These are phyloP conservation scores for Fusarium sp. DNA, from an alignment of 2,329 filamentous ascomycete species.

Conservation along the genomic window DNA sequence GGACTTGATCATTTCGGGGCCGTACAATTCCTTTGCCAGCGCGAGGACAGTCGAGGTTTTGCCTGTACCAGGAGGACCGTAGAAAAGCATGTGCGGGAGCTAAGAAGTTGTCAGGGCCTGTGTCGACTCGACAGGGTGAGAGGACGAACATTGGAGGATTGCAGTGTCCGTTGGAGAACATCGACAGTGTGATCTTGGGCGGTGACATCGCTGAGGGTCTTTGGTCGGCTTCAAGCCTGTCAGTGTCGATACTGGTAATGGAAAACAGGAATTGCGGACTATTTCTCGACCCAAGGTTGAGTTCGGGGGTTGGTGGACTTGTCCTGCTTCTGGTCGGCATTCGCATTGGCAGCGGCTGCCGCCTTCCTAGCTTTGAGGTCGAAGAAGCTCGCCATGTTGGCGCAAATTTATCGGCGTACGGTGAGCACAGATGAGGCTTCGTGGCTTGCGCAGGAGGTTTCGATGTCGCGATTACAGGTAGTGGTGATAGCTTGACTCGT, in stretches of 20 bases:
- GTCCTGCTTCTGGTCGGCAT: conserved; percentile 69
- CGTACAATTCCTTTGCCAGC: conserved; percentile 95
- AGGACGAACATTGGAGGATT: conserved; percentile 81
- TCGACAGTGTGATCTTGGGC: conserved; percentile 97
- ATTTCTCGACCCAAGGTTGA: conserved; percentile 99
- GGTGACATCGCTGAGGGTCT: conserved; percentile 91
- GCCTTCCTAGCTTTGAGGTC: conserved; percentile 91
- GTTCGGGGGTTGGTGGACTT: conserved; percentile 66
- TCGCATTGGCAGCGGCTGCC: conserved; percentile 71
- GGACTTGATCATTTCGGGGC: conserved; percentile 88
- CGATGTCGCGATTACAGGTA: neutral
- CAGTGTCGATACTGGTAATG: neutral
- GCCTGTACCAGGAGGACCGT: conserved; percentile 94
- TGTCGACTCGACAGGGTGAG: neutral
- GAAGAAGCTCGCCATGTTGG: conserved; percentile 86
- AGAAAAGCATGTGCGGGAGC: conserved; percentile 99
- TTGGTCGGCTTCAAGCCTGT: conserved; percentile 74
- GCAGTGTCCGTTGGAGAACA: conserved; percentile 88
- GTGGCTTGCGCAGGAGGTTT: neutral
- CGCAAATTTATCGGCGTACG: neutral
- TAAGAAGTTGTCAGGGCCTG: conserved; percentile 21
- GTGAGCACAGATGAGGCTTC: neutral
- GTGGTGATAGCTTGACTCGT: conserved; percentile 2
- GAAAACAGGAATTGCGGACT: conserved; percentile 65
- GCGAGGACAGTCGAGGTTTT: conserved; percentile 99